Evolutionary conservation across 345 rosid genomes (phyloP).

Genomic region (Syzygium grande): DNA sequence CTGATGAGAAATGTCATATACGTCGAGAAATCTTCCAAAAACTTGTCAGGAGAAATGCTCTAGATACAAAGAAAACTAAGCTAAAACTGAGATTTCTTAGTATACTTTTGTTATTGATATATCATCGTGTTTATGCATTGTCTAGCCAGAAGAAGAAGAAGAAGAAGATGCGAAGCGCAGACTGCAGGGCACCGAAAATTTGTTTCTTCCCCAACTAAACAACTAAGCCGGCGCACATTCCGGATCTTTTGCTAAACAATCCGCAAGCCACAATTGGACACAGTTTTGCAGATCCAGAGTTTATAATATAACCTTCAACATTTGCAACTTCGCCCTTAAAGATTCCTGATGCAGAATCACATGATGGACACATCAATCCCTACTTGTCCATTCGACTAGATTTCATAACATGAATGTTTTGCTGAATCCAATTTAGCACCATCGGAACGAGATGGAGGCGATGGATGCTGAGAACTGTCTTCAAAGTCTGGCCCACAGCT

Average conservation of each 20-base stretch:
- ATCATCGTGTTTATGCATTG: neutral
- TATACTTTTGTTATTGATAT: neutral
- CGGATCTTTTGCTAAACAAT: neutral
- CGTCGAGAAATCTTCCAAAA: neutral
- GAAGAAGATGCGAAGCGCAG: neutral
- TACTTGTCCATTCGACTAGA: neutral
- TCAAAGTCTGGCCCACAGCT: neutral
- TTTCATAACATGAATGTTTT: neutral
- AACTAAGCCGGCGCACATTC: neutral
- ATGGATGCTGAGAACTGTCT: neutral
- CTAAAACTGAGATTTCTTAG: neutral
- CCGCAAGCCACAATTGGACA: neutral
- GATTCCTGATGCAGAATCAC: neutral
- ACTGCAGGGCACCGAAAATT: neutral
- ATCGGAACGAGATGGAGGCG: neutral
- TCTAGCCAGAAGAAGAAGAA: neutral
- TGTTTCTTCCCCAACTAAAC: neutral
- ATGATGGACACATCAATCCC: neutral
- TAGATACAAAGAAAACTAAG: neutral
- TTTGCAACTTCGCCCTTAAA: neutral
- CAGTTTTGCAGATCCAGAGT: neutral
- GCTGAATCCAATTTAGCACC: neutral
- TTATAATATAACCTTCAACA: neutral
- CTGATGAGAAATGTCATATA: neutral
- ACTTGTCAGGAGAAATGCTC: neutral